phyloP scores from a whole-genome alignment of 2,329 filamentous ascomycete genomes.

The Botrytis galanthina region DNA sequence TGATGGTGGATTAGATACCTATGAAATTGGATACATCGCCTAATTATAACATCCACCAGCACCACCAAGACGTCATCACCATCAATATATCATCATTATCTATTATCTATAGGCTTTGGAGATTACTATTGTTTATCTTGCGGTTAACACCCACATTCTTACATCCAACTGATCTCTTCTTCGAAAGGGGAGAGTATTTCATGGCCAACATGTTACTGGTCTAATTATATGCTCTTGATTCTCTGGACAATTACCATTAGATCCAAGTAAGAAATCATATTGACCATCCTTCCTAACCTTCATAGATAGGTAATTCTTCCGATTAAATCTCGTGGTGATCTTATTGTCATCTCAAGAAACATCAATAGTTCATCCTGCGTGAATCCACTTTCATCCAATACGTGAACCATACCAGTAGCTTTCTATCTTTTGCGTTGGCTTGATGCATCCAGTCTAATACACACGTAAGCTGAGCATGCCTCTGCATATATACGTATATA shows the following conservation, averaged over 20 bases:
- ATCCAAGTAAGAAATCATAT: background rate
- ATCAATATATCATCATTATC: background rate
- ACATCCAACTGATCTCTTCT: background rate
- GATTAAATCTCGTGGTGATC: background rate
- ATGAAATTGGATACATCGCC: background rate
- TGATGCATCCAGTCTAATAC: background rate
- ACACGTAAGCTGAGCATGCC: constrained; percentile 7
- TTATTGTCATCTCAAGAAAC: background rate
- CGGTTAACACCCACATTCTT: background rate
- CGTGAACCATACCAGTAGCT: background rate
- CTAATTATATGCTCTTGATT: background rate
- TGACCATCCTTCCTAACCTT: background rate
- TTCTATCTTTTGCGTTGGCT: background rate
- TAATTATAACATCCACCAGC: background rate
- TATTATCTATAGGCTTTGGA: background rate
- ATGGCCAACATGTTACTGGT: background rate
- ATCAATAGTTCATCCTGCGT: constrained; percentile 11
- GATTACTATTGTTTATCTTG: background rate
- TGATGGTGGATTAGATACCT: background rate
- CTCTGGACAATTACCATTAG: background rate
- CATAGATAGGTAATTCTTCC: background rate
- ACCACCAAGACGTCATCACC: background rate
- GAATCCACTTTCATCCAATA: constrained; percentile 7
- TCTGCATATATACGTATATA: background rate
- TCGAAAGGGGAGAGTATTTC: background rate